phyloP scores from a whole-genome alignment of 371 early-diverging fungal genomes.

The Amoeboaphelidium protococcarum region DNA sequence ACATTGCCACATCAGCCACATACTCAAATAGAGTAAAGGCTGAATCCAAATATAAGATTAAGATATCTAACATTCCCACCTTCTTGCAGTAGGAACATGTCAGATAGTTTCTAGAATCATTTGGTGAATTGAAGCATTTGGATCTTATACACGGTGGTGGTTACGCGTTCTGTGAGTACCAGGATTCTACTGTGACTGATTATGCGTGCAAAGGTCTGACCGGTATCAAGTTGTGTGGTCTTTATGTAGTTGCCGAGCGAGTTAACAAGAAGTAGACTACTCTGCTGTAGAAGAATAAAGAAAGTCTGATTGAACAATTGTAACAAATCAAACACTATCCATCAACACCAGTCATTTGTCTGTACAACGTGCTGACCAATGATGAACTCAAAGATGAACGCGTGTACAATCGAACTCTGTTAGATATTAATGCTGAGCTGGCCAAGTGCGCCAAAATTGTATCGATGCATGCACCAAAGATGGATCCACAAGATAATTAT shows the following conservation, averaged over 20 bases:
- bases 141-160: constrained; percentile 76
- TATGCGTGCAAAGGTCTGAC: constrained; percentile 78
- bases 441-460: too few relatives aligned
- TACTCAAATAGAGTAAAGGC: background rate
- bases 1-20: constrained; percentile 2
- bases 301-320: too few relatives aligned
- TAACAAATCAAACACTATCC: too few relatives aligned
- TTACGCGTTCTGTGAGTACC: constrained; percentile 87
- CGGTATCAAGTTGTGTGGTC: constrained; percentile 80
- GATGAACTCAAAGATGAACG: too few relatives aligned
- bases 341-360: too few relatives aligned
- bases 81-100: constrained; percentile 79
- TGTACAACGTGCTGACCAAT: too few relatives aligned
- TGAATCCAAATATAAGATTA: constrained; percentile 59
- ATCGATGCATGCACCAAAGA: too few relatives aligned
- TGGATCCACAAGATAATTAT: too few relatives aligned
- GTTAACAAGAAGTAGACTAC: too few relatives aligned
- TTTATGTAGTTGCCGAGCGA: constrained; percentile 73
- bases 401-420: too few relatives aligned
- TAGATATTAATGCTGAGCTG: too few relatives aligned
- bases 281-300: too few relatives aligned
- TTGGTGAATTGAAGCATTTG: constrained; percentile 74
- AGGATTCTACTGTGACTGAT: constrained; percentile 62
- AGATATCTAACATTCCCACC: constrained; percentile 69
- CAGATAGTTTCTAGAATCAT: constrained; percentile 62